Evolutionary conservation across 2,329 filamentous ascomycete genomes (phyloP), one percentile per base, ranked within the genome.

Genomic region (Penicillium sumatraense): DNA sequence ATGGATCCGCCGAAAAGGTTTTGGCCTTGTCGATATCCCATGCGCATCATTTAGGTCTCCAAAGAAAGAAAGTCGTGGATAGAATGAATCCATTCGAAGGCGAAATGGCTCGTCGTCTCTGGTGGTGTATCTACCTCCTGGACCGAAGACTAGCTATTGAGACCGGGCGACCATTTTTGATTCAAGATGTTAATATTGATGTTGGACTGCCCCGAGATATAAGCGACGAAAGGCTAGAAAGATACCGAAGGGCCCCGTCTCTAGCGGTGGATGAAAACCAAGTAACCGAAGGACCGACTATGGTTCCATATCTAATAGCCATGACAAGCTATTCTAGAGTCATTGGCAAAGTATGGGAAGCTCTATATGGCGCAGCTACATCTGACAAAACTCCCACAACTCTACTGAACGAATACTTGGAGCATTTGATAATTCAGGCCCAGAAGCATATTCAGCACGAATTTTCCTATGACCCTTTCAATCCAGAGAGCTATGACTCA

Each of bases 41-140:
- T 45, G 51, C 60, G 14, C 62, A 66, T 16, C 55, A 66, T 36
- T 51, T 65, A 20, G 65, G 65, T 11, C 53, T 65, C 2, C 65
- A 67, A n/a, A 56, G 63, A 27, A 48, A 56, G 4, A 58, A 57
- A 47, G 58, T 61, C 3, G 46, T 64, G 1, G 38, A 54, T 13
- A n/a, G 13, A 5, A 58, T 64, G 54, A 18, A 42, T 13, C 35
- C 35, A 1, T 65, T 60, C 20, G 46, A 61, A 1, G 46, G 51
- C 24, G 67, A 72, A 38, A 66, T 70, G 58, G 40, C 47, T 29
- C 67, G 69, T 18, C 61, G 68, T 3, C 48, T 72, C 1, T 71
- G 68, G 53, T 72, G 69, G 69, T 65, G 65, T 35, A 56, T 69
- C 1, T 67, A 67, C 33, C 31, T 62, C 2, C 41, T 68, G 47